phyloP scores from a whole-genome alignment of 2,329 filamentous ascomycete genomes.

The Lecanicillium sp. region DNA sequence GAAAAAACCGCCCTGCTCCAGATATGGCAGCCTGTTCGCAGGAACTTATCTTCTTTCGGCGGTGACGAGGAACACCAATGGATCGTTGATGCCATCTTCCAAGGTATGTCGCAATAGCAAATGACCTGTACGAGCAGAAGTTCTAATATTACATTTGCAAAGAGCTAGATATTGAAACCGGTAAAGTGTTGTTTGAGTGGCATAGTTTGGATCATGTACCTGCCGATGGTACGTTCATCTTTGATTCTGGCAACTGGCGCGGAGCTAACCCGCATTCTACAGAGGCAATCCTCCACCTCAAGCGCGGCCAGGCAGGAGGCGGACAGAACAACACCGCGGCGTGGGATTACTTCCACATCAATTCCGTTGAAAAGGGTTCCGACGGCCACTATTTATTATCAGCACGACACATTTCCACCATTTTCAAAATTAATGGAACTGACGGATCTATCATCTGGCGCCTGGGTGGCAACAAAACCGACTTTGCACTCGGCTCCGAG shows the following conservation, averaged over 20 bases:
- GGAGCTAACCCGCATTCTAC: too few relatives aligned
- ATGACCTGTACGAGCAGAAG: neutral
- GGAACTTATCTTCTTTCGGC: slow-evolving; percentile 36
- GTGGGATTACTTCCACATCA: slow-evolving; percentile 19
- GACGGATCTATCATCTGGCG: slow-evolving; percentile 46
- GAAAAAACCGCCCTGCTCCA: slow-evolving; percentile 46
- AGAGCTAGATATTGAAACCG: slow-evolving; percentile 43
- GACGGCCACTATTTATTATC: slow-evolving; percentile 47
- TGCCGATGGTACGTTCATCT: slow-evolving; percentile 14
- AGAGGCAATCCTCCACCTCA: slow-evolving; percentile 38
- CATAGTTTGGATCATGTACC: slow-evolving; percentile 18
- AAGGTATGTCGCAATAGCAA: slow-evolving; percentile 32
- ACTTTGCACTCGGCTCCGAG: slow-evolving; percentile 25
- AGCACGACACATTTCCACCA: slow-evolving; percentile 37
- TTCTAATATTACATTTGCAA: slow-evolving; percentile 9
- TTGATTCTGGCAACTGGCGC: too few relatives aligned
- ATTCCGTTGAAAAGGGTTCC: neutral
- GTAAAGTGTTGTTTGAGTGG: slow-evolving; percentile 43
- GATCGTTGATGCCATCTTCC: slow-evolving; percentile 47
- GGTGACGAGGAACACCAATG: slow-evolving; percentile 41
- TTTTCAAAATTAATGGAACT: slow-evolving; percentile 39
- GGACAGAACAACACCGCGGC: slow-evolving; percentile 23
- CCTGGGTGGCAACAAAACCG: slow-evolving; percentile 38
- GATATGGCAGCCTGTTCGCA: slow-evolving; percentile 42
- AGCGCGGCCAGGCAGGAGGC: slow-evolving; percentile 30